Percentiles rank a stretch among this genome's conserved stretches.
Conservation (phyloP, 805 yeast genomes). For the Hanseniaspora mollemarum region DNA sequence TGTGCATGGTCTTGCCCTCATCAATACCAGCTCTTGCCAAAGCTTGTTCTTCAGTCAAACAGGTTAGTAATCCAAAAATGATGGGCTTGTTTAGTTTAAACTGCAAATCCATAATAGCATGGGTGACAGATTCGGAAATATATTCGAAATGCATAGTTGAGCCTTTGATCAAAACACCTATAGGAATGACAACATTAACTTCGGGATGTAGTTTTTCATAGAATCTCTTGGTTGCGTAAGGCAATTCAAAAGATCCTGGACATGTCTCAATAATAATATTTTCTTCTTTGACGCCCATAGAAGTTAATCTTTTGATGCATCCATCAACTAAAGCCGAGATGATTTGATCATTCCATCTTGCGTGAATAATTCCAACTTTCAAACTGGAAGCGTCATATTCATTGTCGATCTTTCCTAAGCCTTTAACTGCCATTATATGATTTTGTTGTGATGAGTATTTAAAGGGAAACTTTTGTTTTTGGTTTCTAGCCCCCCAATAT, state of each 20-base stretch:
- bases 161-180: constrained; percentile 92
- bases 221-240: constrained; percentile 53
- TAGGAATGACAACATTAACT: constrained; percentile 80
- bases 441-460: neutral
- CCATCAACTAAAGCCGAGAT: constrained; percentile 75
- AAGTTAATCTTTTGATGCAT: constrained; percentile 46
- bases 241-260: constrained; percentile 92
- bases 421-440: constrained; percentile 58
- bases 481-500: too few species aligned
- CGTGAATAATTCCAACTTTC: constrained; percentile 79
- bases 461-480: neutral
- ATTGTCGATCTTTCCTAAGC: constrained; percentile 64
- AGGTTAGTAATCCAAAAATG: constrained; percentile 86
- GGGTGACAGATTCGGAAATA: constrained; percentile 81
- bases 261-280: constrained; percentile 75
- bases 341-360: constrained; percentile 82
- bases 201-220: constrained; percentile 33
- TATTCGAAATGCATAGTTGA: constrained; percentile 97
- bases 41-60: constrained; percentile 90
- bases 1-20: constrained; percentile 53
- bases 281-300: constrained; percentile 59
- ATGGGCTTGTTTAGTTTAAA: constrained; percentile 62
- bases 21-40: constrained; percentile 83
- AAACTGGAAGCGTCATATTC: constrained; percentile 55
- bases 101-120: constrained; percentile 74